A percentile compares a stretch with the other conserved stretches of the same genome.
phyloP scores from a whole-genome alignment of 345 rosid species.

The Hibiscus syriacus region DNA sequence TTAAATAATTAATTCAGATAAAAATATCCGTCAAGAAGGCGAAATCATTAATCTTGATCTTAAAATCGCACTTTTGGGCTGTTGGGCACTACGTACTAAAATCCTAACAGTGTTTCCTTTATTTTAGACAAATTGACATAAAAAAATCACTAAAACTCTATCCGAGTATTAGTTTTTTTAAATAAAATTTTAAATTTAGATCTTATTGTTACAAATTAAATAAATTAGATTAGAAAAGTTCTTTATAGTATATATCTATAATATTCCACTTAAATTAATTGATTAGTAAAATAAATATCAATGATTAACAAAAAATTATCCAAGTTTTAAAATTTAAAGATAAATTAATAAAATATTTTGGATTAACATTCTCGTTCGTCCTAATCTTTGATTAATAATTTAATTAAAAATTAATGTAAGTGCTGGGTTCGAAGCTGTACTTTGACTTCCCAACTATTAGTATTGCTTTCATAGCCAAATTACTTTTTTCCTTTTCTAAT shows the following conservation, averaged over 20 bases:
- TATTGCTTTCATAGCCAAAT: background rate
- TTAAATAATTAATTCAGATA: no score
- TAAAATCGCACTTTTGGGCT: background rate
- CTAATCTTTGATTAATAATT: background rate
- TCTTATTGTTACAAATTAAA: no score
- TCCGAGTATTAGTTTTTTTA: no score
- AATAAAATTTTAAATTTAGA: no score
- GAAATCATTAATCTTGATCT: background rate
- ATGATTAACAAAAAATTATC: no score
- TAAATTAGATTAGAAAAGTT: no score
- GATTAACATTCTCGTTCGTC: background rate
- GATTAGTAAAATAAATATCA: no score
- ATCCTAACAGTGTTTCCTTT: constrained; percentile 6
- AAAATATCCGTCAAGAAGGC: no score
- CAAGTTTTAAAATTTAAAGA: no score
- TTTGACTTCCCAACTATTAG: constrained; percentile 1
- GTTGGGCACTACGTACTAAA: constrained; percentile 9
- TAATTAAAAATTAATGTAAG: background rate
- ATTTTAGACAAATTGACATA: background rate
- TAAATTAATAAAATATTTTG: background rate
- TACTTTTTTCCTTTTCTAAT: background rate
- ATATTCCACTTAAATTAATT: no score
- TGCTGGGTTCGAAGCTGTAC: background rate
- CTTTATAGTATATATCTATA: no score
- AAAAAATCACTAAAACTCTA: background rate